Conservation (phyloP, 768 basidiomycete species). For the Floccularia luteovirens region DNA sequence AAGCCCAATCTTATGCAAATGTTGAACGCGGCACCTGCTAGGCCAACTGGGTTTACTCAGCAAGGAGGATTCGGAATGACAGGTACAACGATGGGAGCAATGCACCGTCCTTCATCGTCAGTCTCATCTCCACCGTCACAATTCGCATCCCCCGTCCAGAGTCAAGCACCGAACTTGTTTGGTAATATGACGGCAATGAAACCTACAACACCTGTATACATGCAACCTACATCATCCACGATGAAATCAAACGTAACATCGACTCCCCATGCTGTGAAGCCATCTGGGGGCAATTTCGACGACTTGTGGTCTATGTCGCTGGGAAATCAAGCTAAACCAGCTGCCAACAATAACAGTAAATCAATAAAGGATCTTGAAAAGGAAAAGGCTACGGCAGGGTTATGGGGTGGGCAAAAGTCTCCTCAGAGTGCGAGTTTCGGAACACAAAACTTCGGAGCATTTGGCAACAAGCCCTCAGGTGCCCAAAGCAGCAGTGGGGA, state of each 20-base stretch:
- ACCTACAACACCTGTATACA: conserved; percentile 18
- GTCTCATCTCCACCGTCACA: conserved; percentile 21
- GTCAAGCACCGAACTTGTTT: conserved; percentile 20
- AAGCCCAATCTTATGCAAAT: conserved; percentile 43
- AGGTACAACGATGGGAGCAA: conserved; percentile 17
- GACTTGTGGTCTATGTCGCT: conserved; percentile 86
- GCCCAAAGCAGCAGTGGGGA: conserved; percentile 22
- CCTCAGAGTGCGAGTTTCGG: conserved; percentile 4
- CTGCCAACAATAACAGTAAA: conserved; percentile 36
- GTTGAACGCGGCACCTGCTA: conserved; percentile 27
- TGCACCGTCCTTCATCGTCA: conserved; percentile 29
- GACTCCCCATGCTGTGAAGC: conserved; percentile 22
- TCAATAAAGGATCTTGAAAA: conserved; percentile 86
- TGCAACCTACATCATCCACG: conserved; percentile 3
- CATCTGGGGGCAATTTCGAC: conserved; percentile 57
- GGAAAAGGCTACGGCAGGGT: conserved; percentile 74
- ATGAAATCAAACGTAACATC: conserved; percentile 16
- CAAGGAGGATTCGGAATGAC: conserved; percentile 8
- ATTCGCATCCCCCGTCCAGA: conserved; percentile 18
- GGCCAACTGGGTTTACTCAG: conserved; percentile 13
- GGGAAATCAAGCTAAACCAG: conserved; percentile 37
- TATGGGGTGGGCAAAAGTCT: conserved; percentile 63
- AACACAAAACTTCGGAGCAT: conserved; percentile 21
- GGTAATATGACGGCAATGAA: conserved; percentile 23
- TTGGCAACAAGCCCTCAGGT: conserved; percentile 14